Evolutionary conservation across 148 eudicot genomes (phyloP), one percentile per base, ranked within the genome.

Genomic region (Pouteria glomerata): DNA sequence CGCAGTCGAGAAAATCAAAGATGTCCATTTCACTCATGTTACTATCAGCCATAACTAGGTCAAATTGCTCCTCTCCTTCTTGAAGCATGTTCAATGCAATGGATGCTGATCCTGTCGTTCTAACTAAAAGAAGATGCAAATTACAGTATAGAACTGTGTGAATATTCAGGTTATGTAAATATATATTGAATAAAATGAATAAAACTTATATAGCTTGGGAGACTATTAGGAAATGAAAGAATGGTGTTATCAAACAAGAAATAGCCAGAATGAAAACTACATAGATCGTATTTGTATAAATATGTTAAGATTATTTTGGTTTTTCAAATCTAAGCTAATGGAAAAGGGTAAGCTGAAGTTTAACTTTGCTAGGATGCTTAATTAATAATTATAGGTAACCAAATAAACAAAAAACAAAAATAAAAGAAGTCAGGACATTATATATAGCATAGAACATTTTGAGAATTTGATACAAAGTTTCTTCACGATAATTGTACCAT

Each of bases 31-130:
- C 82, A 31, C 23, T 72, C 87, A 81, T 66, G 41, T 66, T 34
- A 7, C 62, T 56, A 29, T 83, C 78, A 34, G 76, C 72, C 50
- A 84, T 68, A 64, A 84, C 73, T 27, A 84, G 27, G 74, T 81
- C 78, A 24, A 50, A 78, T 51, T 57, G 60, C 30, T 71, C 57
- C 3, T 11, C 21, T 70, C 39, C 47, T 70, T 75, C 73, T 52
- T 45, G 50, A 23, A 81, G 39, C 70, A 81, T 73, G 45, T 73
- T 52, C 23, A 84, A 50, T 8, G 87, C 87, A 39, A 48, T 48
- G 15, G 52, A 48, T 4, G 82, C 78, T 19, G 21, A 11, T 27
- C 8, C 69, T 1, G 50, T 57, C 27, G 76, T 48, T 26, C 69
- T 81, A 23, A 81, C 87, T 84, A 48, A 44, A 59, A 71, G 14